Conservation (phyloP, 352 stramenopile genomes). For the Globisporangium acanthophoron region DNA sequence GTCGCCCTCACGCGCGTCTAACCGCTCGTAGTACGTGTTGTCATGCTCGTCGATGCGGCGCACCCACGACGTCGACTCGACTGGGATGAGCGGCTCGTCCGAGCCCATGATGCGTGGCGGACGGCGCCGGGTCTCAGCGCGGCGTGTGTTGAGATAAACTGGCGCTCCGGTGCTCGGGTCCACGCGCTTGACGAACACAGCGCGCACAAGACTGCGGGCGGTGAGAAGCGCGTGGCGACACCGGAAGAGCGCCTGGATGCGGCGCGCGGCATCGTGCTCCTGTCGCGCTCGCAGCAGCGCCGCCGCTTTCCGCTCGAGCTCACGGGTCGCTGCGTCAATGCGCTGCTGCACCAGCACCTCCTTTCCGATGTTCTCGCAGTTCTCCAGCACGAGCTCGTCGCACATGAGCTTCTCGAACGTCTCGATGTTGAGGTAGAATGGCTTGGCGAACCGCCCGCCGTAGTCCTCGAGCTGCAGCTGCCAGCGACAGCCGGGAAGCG, state of each 20-base stretch:
- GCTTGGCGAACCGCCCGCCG: slow-evolving; percentile 46
- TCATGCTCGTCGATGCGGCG: slow-evolving; percentile 41
- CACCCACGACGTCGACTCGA: slow-evolving; percentile 65
- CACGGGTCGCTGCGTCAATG: slow-evolving; percentile 35
- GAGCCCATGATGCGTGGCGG: slow-evolving; percentile 43
- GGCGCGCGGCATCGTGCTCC: slow-evolving; percentile 32
- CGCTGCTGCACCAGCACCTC: slow-evolving; percentile 51
- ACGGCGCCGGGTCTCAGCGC: slow-evolving; percentile 26
- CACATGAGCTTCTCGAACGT: slow-evolving; percentile 67
- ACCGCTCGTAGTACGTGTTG: slow-evolving; percentile 42
- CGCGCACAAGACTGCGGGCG: slow-evolving; percentile 42
- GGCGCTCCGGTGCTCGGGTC: slow-evolving; percentile 41
- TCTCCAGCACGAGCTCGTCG: slow-evolving; percentile 58
- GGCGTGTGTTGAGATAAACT: slow-evolving; percentile 60
- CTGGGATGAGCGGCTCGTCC: slow-evolving; percentile 37
- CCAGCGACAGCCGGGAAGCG: slow-evolving; percentile 40
- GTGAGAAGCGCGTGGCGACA: slow-evolving; percentile 41
- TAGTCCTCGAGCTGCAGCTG: slow-evolving; percentile 55
- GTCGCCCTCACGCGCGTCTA: slow-evolving; percentile 13
- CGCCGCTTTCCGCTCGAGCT: slow-evolving; percentile 19
- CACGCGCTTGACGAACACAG: slow-evolving; percentile 51
- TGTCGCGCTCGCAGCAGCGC: slow-evolving; percentile 26
- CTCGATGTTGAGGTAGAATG: slow-evolving; percentile 58
- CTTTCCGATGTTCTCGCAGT: slow-evolving; percentile 50
- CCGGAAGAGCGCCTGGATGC: slow-evolving; percentile 62